Evolutionary conservation across 2,329 filamentous ascomycete species (phyloP), one percentile per base, ranked within the genome.

Genomic region (Thelonectria olida): DNA sequence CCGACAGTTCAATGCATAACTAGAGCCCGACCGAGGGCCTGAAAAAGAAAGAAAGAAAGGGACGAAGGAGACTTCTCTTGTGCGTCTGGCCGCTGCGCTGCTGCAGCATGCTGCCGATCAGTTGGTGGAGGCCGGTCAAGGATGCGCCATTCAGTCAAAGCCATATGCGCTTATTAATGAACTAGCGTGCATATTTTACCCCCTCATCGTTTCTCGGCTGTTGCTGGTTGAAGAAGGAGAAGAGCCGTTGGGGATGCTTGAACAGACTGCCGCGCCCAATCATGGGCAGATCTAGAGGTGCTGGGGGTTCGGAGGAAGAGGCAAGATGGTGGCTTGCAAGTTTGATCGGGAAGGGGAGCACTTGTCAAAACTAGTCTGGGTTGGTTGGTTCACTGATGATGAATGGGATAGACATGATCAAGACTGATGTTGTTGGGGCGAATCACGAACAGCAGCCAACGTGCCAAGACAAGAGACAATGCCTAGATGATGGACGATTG

Each of bases 61-160:
- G 31, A 15, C 10, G n/a, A n/a, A n/a, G n/a, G n/a, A n/a, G n/a
- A n/a, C n/a, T n/a, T n/a, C n/a, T n/a, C n/a, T n/a, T n/a, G n/a
- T n/a, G n/a, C n/a, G n/a, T n/a, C n/a, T 34, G 36, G 10, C 17
- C 15, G 36, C 12, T 19, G 38, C 38, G 15, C 23, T 44, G 58
- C 47, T 42, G 53, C 45, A 57, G 31, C 51, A 7, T 48, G 45
- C 36, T 12, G 55, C 55, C 60, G 60, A 62, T 62, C 60, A 45
- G 19, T 28, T 19, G 15, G 50, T 56, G 53, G 58, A 31, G 52
- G 23, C 28, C 28, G 17, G 25, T 36, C 15, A 42, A 47, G 28
- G 38, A 57, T 28, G 34, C 48, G 34, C 52, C 58, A 47, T 51
- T 31, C 34, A n/a, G 7, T 38, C 34, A 15, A 41, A 39, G n/a